Base-by-base conservation (phyloP, 169 alveolate species). In the Cryptosporidium ryanae region DNA sequence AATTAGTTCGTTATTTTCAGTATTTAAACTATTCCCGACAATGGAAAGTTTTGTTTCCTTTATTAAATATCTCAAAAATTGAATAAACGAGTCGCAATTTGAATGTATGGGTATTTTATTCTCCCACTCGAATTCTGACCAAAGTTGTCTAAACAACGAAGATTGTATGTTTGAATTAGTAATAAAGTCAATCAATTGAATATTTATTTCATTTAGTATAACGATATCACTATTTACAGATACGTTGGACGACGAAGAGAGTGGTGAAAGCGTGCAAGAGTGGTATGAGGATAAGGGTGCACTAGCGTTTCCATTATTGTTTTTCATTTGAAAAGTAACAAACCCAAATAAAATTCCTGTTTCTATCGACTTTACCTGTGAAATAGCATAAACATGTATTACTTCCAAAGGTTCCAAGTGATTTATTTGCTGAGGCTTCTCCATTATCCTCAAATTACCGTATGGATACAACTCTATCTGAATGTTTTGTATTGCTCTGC, bases 121-220 rank as follows among this genome's bases (percentile, higher is more conserved):
- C 89, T 97, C 99, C 99, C 99, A 97, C 82, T 97, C 98, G 87
- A 95, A 96, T 50, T 96, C 98, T 29, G 97, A 94, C 99, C 99
- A 97, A 89, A 93, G 91, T 65, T 94, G 90, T 50, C 98, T 96
- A 84, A 97, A 97, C 54, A 94, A 91, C 43, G 91, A 91, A 27
- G 96, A 94, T 15, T 96, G 92, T 25, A 97, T 94, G 54, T 92
- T 93, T 23, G 96, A 95, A 23, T 97, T 96, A 10, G 84, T 54
- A 1, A 96, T 90, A 65, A 92, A 96, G 63, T 97, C 98, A 38
- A 94, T 94, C 66, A 96, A 83, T 54, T 96, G 96, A 7, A 97
- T 92, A 48, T 71, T 70, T 12, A 97, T 93, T 64, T 96, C 98
- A 71, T 94, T 96, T 15, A 96, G 82, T 25, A 94, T 89, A 29